phyloP scores from a whole-genome alignment of 2,329 filamentous ascomycete species.

The Cercospora sesami region DNA sequence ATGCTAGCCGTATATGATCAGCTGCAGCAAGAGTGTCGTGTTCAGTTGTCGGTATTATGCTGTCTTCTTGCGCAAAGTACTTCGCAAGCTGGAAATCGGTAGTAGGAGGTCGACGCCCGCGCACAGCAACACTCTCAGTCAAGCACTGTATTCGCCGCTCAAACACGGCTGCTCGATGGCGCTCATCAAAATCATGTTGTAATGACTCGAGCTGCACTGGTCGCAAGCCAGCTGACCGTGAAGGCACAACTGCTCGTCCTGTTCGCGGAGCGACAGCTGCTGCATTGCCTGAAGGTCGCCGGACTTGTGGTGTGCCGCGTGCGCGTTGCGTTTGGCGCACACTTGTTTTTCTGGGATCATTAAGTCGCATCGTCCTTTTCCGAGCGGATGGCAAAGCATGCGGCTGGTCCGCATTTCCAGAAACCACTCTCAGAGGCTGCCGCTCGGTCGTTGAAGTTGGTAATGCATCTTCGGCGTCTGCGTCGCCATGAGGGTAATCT shows the following conservation, averaged over 20 bases:
- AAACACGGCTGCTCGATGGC: slow-evolving; percentile 43
- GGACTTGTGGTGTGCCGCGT: background rate
- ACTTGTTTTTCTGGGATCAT: background rate
- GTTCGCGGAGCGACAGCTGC: background rate
- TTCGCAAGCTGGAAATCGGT: slow-evolving; percentile 37
- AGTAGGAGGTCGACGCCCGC: slow-evolving; percentile 12
- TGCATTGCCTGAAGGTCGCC: background rate
- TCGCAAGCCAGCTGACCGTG: slow-evolving; percentile 24
- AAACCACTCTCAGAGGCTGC: background rate
- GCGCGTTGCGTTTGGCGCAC: background rate
- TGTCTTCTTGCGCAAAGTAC: slow-evolving; percentile 11
- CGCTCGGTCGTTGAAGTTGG: background rate
- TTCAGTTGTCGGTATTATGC: background rate
- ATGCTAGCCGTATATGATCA: background rate
- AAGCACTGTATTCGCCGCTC: slow-evolving; percentile 34
- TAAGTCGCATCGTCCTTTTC: background rate
- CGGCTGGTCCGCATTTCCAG: background rate
- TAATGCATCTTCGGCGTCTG: background rate
- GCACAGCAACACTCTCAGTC: slow-evolving; percentile 31
- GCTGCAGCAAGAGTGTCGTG: background rate
- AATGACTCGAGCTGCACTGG: slow-evolving; percentile 47
- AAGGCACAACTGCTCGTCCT: background rate
- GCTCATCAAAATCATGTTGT: slow-evolving; percentile 41
- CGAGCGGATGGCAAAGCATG: background rate
- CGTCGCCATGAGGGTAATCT: background rate